Conservation (phyloP, 441 rosid genomes). For the Jatropha multifida region DNA sequence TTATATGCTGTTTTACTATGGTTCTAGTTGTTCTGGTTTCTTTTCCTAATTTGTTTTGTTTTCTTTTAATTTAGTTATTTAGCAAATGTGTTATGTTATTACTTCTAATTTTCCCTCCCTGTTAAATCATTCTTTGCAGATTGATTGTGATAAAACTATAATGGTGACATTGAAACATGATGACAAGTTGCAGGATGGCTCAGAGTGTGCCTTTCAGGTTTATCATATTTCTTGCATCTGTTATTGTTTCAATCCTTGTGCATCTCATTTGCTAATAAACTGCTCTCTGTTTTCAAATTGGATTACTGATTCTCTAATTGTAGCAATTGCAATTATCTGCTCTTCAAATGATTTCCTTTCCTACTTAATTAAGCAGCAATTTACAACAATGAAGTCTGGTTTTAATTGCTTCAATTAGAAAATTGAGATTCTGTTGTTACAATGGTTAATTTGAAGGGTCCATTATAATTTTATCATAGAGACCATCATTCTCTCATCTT, state of each 20-base stretch:
- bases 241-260: conserved; percentile 8
- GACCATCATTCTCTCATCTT: conserved; percentile 11
- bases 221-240: conserved; percentile 17
- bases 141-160: conserved; percentile 95
- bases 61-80: not conserved
- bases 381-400: not conserved
- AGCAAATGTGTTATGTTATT: not conserved
- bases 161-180: conserved; percentile 97
- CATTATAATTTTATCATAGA: conserved; percentile 3
- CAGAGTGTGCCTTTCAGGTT: conserved; percentile 97
- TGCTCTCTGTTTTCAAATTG: not conserved
- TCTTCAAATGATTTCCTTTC: not conserved
- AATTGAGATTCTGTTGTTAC: conserved; percentile 6
- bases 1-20: not conserved
- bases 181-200: conserved; percentile 95
- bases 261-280: not conserved
- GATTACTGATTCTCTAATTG: not conserved
- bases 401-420: conserved; percentile 13
- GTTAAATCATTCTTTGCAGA: conserved; percentile 50
- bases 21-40: not conserved
- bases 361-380: not conserved
- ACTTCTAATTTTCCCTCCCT: not conserved
- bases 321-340: not conserved
- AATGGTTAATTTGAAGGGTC: not conserved
- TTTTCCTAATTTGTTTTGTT: not conserved